Percentiles rank a stretch among this genome's conserved stretches.
Evolutionary conservation across 2,329 filamentous ascomycete genomes (phyloP).

Genomic region (Diaporthe nobilis): DNA sequence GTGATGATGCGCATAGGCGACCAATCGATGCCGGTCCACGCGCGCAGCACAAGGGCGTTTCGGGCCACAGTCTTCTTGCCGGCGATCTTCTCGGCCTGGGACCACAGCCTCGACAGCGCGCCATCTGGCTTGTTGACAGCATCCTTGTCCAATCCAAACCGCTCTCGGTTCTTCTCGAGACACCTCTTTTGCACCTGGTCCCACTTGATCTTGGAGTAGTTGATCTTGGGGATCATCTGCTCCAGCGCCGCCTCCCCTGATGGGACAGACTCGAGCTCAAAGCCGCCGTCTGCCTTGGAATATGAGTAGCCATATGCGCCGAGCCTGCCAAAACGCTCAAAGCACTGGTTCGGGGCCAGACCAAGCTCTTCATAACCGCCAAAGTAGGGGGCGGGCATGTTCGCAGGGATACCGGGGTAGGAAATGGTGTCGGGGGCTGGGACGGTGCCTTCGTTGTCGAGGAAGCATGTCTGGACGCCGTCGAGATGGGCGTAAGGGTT

Average conservation of each 20-base stretch:
- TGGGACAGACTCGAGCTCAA: constrained; percentile 69
- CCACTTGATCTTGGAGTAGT: constrained; percentile 80
- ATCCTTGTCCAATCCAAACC: constrained; percentile 64
- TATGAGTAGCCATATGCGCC: constrained; percentile 78
- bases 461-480: constrained; percentile 57
- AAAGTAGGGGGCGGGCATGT: constrained; percentile 72
- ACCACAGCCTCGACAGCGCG: constrained; percentile 36
- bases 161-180: constrained; percentile 73
- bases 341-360: constrained; percentile 75
- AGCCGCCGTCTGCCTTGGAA: constrained; percentile 72
- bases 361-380: constrained; percentile 74
- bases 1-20: constrained; percentile 84
- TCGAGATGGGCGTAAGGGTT: constrained; percentile 39
- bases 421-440: constrained; percentile 66
- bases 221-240: constrained; percentile 59
- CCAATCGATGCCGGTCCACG: constrained; percentile 82
- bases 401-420: constrained; percentile 71
- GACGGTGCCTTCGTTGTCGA: constrained; percentile 65
- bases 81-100: constrained; percentile 39
- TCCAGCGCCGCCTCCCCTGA: constrained; percentile 72
- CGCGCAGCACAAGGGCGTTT: constrained; percentile 82
- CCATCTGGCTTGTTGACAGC: constrained; percentile 33
- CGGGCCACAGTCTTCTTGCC: constrained; percentile 55
- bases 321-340: constrained; percentile 78
- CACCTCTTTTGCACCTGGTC: constrained; percentile 78